Evolutionary conservation across 345 rosid genomes (phyloP).

Genomic region (Aquilaria yunnanensis): DNA sequence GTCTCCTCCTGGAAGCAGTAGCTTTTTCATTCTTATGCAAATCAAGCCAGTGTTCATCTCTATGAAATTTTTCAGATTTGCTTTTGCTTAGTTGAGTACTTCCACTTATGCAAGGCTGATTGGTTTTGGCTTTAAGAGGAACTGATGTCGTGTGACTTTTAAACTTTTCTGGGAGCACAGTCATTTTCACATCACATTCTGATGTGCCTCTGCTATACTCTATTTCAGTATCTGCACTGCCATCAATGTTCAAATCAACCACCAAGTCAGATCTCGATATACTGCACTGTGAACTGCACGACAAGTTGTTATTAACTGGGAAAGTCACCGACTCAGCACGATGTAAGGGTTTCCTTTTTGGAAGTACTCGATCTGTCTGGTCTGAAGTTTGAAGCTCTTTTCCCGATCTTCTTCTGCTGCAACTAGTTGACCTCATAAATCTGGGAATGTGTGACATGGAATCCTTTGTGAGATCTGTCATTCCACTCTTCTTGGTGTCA

Average conservation of each 20-base stretch:
- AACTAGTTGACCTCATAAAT: conserved; percentile 72
- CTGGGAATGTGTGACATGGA: conserved; percentile 41
- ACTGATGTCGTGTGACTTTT: conserved; percentile 7
- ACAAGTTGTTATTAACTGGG: conserved; percentile 41
- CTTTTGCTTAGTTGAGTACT: conserved; percentile 8
- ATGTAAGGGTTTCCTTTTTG: conserved; percentile 32
- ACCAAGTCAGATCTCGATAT: conserved; percentile 49
- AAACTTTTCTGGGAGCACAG: conserved; percentile 24
- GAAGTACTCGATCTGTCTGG: conserved; percentile 14
- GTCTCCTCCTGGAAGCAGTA: conserved; percentile 24
- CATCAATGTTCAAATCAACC: conserved; percentile 26
- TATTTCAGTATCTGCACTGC: conserved; percentile 40
- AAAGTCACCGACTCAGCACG: conserved; percentile 52
- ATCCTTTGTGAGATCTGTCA: conserved; percentile 25
- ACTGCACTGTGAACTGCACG: conserved; percentile 35
- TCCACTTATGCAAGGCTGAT: conserved; percentile 15
- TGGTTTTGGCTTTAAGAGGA: conserved; percentile 11
- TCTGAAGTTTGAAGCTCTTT: conserved; percentile 21
- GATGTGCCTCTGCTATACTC: conserved; percentile 51
- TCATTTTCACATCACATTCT: conserved; percentile 44
- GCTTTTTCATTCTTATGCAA: conserved; percentile 24
- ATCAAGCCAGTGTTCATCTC: conserved; percentile 42
- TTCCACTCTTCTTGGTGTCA: conserved; percentile 13
- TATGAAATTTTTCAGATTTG: conserved; percentile 24
- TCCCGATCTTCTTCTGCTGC: conserved; percentile 54